phyloP scores from a whole-genome alignment of 305 asterid genomes.

The Withania somnifera region DNA sequence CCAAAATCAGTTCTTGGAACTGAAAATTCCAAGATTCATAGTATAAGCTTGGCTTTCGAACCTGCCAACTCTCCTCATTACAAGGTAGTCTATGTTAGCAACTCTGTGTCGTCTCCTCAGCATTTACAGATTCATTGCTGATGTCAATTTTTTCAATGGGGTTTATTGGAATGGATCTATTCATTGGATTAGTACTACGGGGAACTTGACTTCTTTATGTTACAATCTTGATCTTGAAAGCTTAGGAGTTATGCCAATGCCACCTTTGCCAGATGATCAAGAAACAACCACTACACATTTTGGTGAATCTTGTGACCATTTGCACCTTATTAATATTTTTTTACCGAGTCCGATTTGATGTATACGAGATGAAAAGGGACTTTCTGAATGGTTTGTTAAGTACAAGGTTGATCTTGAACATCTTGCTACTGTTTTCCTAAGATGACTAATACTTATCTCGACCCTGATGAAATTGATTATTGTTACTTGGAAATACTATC shows the following conservation, averaged over 20 bases:
- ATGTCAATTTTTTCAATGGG: conserved; percentile 7
- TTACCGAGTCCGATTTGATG: neutral
- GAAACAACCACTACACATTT: neutral
- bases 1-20: conserved; percentile 15
- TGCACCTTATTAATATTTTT: conserved; percentile 6
- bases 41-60: conserved; percentile 24
- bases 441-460: neutral
- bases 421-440: conserved; percentile 8
- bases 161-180: conserved; percentile 35
- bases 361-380: conserved; percentile 22
- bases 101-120: neutral
- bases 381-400: conserved; percentile 24
- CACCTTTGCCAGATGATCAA: neutral
- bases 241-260: conserved; percentile 8
- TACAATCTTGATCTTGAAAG: conserved; percentile 23
- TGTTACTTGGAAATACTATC: neutral
- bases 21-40: conserved; percentile 4
- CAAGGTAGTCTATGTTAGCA: conserved; percentile 21
- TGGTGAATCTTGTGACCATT: conserved; percentile 18
- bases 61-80: conserved; percentile 12
- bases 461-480: neutral
- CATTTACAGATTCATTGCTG: neutral
- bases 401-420: conserved; percentile 19
- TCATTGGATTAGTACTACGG: conserved; percentile 18
- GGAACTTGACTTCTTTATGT: conserved; percentile 1